A percentile compares a stretch with the other conserved stretches of the same genome.
These are phyloP conservation scores for Domatiomyces catenatus DNA, from an alignment of 2,329 filamentous ascomycete species.

Conservation along the genomic window DNA sequence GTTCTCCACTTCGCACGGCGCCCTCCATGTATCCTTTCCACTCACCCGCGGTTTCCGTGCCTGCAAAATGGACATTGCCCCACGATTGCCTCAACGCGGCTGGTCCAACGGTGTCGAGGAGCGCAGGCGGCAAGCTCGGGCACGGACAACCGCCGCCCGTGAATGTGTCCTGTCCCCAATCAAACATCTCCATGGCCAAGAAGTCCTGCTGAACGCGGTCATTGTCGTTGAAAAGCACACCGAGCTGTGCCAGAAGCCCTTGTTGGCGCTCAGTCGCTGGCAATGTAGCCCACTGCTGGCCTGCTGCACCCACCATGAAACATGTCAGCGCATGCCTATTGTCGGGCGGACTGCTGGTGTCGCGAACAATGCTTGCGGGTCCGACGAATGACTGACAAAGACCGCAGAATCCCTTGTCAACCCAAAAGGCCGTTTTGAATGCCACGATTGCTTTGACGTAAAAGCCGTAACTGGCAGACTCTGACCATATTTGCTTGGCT, in stretches of 20 bases:
- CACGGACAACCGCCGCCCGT: conserved; percentile 29
- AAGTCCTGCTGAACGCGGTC: conserved; percentile 4
- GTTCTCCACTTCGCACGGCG: conserved; percentile 35
- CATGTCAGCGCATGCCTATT: conserved; percentile 23
- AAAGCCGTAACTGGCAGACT: conserved; percentile 29
- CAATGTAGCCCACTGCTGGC: conserved; percentile 7
- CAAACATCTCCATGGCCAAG: conserved; percentile 17
- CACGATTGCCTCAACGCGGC: conserved; percentile 23
- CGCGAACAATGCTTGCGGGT: conserved; percentile 32
- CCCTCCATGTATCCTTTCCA: conserved; percentile 48
- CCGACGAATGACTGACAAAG: conserved; percentile 32
- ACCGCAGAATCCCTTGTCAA: conserved; percentile 21
- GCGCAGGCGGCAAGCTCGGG: conserved; percentile 24
- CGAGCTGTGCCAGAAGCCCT: conserved; percentile 7
- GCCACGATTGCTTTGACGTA: conserved; percentile 38
- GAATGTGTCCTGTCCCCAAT: conserved; percentile 27
- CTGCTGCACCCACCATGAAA: conserved; percentile 11
- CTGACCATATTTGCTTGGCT: conserved; percentile 24
- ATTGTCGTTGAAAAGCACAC: conserved; percentile 1
- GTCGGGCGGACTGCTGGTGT: conserved; percentile 24
- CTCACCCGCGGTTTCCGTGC: conserved; percentile 37
- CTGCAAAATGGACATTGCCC: conserved; percentile 37
- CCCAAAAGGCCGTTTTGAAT: conserved; percentile 34
- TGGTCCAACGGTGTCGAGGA: conserved; percentile 21
- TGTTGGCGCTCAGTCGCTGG: conserved; percentile 7